Evolutionary conservation across 352 stramenopile species (phyloP).

Genomic region (Globisporangium apiculatum): DNA sequence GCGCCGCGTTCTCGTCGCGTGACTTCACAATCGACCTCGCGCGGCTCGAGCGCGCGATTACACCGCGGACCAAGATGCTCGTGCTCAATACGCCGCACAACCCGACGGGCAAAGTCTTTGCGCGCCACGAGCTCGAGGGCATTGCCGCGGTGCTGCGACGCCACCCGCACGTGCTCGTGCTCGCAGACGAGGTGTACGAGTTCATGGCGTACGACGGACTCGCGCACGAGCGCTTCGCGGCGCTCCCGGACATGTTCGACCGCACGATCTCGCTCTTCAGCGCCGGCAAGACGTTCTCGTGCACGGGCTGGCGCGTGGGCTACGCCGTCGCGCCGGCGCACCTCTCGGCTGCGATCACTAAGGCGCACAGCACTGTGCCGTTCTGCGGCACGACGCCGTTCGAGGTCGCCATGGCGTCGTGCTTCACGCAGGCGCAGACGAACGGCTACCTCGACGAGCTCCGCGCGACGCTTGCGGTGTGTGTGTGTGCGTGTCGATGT

Average conservation of each 20-base stretch:
- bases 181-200: constrained; percentile 99
- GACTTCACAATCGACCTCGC: constrained; percentile 84
- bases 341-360: constrained; percentile 52
- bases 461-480: constrained; percentile 45
- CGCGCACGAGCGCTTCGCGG: constrained; percentile 57
- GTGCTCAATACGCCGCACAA: constrained; percentile 99
- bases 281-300: constrained; percentile 91
- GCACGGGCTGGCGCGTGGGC: constrained; percentile 91
- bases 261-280: constrained; percentile 91
- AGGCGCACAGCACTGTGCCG: constrained; percentile 79
- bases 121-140: constrained; percentile 86
- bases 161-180: constrained; percentile 88
- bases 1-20: constrained; percentile 41
- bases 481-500: background rate
- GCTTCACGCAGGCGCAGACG: constrained; percentile 82
- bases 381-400: constrained; percentile 95
- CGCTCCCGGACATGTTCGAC: constrained; percentile 80
- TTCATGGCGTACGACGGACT: constrained; percentile 92
- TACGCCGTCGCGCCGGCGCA: constrained; percentile 66
- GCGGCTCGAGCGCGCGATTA: constrained; percentile 82
- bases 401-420: constrained; percentile 89
- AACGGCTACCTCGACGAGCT: constrained; percentile 84
- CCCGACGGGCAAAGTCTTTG: constrained; percentile 98
- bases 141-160: constrained; percentile 83
- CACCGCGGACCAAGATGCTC: constrained; percentile 90